phyloP scores from a whole-genome alignment of 331 rosid species.

The Rhamnella rubrinervis region DNA sequence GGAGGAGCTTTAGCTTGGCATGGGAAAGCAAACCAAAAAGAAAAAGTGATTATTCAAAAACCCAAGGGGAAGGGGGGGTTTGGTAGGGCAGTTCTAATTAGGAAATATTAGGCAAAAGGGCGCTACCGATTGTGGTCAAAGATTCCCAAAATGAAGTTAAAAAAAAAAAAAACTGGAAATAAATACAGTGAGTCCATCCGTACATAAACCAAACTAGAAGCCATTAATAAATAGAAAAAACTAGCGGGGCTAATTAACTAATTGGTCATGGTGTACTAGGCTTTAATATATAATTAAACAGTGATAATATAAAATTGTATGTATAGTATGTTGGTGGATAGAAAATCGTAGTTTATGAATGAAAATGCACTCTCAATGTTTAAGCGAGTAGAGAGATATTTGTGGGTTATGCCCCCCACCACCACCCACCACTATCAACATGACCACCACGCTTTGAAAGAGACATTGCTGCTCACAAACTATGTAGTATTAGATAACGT shows the following conservation, averaged over 20 bases:
- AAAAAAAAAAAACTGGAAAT: too few relatives aligned
- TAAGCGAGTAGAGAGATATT: conserved; percentile 9
- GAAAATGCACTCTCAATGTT: background rate
- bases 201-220: background rate
- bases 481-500: background rate
- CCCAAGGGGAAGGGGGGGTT: too few relatives aligned
- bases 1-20: too few relatives aligned
- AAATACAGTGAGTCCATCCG: background rate
- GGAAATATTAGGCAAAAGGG: too few relatives aligned
- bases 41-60: too few relatives aligned
- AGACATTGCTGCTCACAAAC: conserved; percentile 13
- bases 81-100: too few relatives aligned
- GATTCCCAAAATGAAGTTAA: too few relatives aligned
- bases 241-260: background rate
- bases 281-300: background rate
- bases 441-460: conserved; percentile 14
- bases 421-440: background rate
- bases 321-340: too few relatives aligned
- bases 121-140: too few relatives aligned
- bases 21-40: too few relatives aligned
- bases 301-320: background rate
- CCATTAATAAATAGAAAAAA: too few relatives aligned
- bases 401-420: conserved; percentile 14
- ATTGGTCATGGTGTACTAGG: background rate
- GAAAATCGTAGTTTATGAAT: too few relatives aligned